phyloP scores from a whole-genome alignment of 2,329 filamentous ascomycete species.

The Tricladium varicosporioides region DNA sequence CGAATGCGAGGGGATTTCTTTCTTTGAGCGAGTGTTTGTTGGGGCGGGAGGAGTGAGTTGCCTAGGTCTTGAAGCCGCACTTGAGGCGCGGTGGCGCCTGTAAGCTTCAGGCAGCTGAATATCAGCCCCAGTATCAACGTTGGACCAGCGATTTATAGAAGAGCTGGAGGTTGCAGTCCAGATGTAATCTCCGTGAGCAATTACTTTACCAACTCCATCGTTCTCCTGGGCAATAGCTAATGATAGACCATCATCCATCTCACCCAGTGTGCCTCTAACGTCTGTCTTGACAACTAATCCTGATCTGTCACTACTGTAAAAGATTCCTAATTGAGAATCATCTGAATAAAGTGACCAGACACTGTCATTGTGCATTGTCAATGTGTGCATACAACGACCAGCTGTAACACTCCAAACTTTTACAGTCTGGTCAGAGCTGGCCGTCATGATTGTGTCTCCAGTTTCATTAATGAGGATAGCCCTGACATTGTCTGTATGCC shows the following conservation, averaged over 20 bases:
- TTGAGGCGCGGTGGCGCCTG: constrained; percentile 48
- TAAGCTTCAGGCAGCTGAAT: constrained; percentile 61
- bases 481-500: constrained; percentile 91
- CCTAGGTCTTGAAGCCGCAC: constrained; percentile 39
- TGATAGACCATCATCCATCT: constrained; percentile 83
- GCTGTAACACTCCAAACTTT: constrained; percentile 97
- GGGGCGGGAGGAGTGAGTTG: constrained; percentile 37
- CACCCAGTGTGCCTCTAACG: constrained; percentile 67
- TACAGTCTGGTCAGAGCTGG: constrained; percentile 93
- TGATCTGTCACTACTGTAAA: constrained; percentile 92
- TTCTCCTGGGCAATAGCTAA: constrained; percentile 92
- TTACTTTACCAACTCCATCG: constrained; percentile 69
- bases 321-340: constrained; percentile 79
- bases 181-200: constrained; percentile 53
- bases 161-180: constrained; percentile 74
- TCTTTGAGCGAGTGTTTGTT: constrained; percentile 42
- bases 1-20: constrained; percentile 73
- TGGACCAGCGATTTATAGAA: constrained; percentile 71
- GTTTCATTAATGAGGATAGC: constrained; percentile 86
- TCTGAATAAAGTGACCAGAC: constrained; percentile 95
- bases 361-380: constrained; percentile 98
- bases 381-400: constrained; percentile 93
- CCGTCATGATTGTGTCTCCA: constrained; percentile 88
- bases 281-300: constrained; percentile 97
- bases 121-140: constrained; percentile 76